A percentile compares a stretch with the other conserved stretches of the same genome.
These are phyloP conservation scores for Vigna radiata DNA, from an alignment of 306 rosid species.

Conservation along the genomic window DNA sequence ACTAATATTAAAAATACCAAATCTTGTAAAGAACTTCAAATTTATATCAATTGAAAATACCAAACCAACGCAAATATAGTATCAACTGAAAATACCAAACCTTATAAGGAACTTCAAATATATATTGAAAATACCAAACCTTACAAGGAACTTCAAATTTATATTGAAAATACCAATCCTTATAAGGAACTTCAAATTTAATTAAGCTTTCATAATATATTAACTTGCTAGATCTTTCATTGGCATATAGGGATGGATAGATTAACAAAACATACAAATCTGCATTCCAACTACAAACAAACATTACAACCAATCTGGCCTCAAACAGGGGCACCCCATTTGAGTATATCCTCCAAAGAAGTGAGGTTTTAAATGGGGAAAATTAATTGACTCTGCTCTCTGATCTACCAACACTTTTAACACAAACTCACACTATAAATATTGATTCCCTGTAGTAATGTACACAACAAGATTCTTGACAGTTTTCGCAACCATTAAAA, in stretches of 20 bases:
- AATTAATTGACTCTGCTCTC: neutral
- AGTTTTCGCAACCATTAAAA: neutral
- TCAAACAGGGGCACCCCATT: constrained; percentile 2
- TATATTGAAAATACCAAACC: too few species aligned
- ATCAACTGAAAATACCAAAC: too few species aligned
- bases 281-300: constrained; percentile 33
- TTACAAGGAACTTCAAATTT: too few species aligned
- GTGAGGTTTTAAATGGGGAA: constrained; percentile 23
- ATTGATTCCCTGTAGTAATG: constrained; percentile 22
- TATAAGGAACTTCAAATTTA: too few species aligned
- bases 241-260: neutral
- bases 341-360: constrained; percentile 20
- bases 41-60: too few species aligned
- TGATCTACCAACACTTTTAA: constrained; percentile 28
- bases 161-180: too few species aligned
- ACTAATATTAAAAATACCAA: too few species aligned
- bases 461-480: constrained; percentile 36
- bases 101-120: too few species aligned
- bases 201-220: too few species aligned
- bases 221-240: too few species aligned
- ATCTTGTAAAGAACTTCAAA: too few species aligned
- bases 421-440: constrained; percentile 4
- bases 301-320: constrained; percentile 35
- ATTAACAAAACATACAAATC: constrained; percentile 19
- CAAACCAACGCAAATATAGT: too few species aligned